phyloP scores from a whole-genome alignment of 768 basidiomycete genomes.

The Mycena alexandri region DNA sequence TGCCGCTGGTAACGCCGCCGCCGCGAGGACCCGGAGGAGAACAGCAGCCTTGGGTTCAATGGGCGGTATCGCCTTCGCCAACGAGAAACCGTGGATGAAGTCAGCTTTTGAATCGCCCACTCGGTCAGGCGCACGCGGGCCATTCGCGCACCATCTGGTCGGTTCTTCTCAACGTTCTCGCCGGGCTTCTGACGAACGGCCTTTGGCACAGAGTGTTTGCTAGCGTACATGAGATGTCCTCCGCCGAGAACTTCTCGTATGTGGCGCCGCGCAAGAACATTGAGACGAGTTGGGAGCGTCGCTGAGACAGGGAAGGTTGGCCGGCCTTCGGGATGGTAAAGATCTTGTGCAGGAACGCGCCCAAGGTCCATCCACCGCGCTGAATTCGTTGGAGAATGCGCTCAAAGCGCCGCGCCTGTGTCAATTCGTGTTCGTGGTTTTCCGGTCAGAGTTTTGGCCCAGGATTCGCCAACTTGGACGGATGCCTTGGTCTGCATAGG shows the following conservation, averaged over 20 bases:
- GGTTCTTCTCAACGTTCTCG: neutral
- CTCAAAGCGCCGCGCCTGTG: slow-evolving; percentile 1
- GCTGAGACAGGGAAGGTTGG: neutral
- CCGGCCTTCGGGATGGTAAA: neutral
- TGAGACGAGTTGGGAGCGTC: slow-evolving; percentile 5
- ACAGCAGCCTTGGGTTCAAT: neutral
- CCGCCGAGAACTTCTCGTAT: neutral
- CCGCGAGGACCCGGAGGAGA: slow-evolving; percentile 11
- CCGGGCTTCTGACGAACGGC: neutral
- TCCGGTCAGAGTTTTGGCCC: slow-evolving; percentile 11
- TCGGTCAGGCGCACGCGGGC: slow-evolving; percentile 13
- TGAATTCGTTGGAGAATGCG: slow-evolving; percentile 5
- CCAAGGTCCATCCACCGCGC: slow-evolving; percentile 14
- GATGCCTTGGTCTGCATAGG: slow-evolving; percentile 5
- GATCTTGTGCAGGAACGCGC: slow-evolving; percentile 2
- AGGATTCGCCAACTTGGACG: slow-evolving; percentile 18
- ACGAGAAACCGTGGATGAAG: slow-evolving; percentile 15
- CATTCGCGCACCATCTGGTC: neutral
- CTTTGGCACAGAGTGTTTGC: slow-evolving; percentile 1
- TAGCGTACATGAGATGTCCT: slow-evolving; percentile 20
- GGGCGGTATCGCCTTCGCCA: slow-evolving; percentile 7
- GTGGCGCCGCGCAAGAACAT: neutral
- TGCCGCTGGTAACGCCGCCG: slow-evolving; percentile 11
- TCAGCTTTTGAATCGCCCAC: slow-evolving; percentile 21
- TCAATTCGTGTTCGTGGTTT: neutral